Evolutionary conservation across 768 basidiomycete species (phyloP).

Genomic region (Leccinum variicolor): DNA sequence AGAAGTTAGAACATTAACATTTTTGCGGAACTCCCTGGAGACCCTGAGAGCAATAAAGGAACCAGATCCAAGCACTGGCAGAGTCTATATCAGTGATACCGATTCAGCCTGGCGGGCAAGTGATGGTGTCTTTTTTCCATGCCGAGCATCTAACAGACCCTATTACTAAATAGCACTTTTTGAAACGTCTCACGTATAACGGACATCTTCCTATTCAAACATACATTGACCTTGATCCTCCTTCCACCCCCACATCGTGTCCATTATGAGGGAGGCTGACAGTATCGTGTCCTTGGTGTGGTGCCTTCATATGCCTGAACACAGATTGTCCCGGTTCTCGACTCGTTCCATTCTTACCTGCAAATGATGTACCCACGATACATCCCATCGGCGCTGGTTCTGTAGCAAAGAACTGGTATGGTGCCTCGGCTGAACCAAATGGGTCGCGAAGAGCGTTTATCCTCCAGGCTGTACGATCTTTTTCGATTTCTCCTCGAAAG

Average conservation of each 20-base stretch:
- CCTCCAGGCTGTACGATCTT: constrained; percentile 44
- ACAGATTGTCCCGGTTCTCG: constrained; percentile 15
- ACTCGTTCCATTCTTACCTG: constrained; percentile 13
- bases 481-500: constrained; percentile 51
- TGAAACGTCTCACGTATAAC: constrained; percentile 10
- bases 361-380: background rate
- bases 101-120: too few species aligned
- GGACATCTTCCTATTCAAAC: background rate
- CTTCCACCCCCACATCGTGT: background rate
- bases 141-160: too few species aligned
- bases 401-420: constrained; percentile 19
- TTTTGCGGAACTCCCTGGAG: background rate
- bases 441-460: constrained; percentile 27
- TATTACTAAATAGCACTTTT: constrained; percentile 19
- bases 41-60: background rate
- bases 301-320: constrained; percentile 17
- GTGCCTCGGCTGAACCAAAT: constrained; percentile 17
- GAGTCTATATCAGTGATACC: too few species aligned
- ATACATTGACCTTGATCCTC: background rate
- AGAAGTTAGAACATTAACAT: background rate
- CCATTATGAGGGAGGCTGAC: constrained; percentile 11
- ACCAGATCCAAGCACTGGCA: too few species aligned
- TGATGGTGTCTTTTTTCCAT: too few species aligned
- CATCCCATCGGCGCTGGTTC: constrained; percentile 15
- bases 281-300: constrained; percentile 8